Evolutionary conservation across 2,329 filamentous ascomycete genomes (phyloP).

Genomic region (Xylaria sp.): DNA sequence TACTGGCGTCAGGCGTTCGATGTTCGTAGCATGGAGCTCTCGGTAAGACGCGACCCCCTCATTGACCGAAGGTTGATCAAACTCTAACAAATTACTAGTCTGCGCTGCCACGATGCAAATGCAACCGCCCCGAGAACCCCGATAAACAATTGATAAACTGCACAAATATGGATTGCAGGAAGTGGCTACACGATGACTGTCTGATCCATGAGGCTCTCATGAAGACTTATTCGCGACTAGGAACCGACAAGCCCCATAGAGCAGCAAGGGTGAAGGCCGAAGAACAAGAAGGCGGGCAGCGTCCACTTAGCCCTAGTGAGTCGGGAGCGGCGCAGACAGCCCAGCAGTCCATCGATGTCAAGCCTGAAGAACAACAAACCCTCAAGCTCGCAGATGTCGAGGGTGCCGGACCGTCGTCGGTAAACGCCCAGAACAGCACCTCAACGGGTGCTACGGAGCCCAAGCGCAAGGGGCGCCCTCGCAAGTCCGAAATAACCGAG

Average conservation of each 20-base stretch:
- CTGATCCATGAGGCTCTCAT: conserved; percentile 66
- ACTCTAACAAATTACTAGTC: conserved; percentile 54
- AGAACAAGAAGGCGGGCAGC: conserved; percentile 54
- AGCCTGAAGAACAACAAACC: conserved; percentile 54
- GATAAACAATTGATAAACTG: conserved; percentile 70
- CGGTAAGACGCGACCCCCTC: conserved; percentile 57
- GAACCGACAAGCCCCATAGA: conserved; percentile 62
- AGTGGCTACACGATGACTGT: conserved; percentile 73
- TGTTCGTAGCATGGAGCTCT: conserved; percentile 66
- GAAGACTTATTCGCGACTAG: conserved; percentile 62
- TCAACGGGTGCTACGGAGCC: conserved; percentile 49
- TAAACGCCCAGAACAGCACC: conserved; percentile 51
- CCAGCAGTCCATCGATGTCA: conserved; percentile 65
- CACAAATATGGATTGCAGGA: conserved; percentile 63
- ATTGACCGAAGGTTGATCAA: not conserved
- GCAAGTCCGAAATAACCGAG: conserved; percentile 53
- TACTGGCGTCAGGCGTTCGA: conserved; percentile 75
- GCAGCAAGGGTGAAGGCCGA: conserved; percentile 53
- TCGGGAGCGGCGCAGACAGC: conserved; percentile 60
- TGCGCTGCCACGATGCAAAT: conserved; percentile 68
- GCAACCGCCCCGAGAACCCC: conserved; percentile 69
- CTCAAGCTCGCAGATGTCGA: conserved; percentile 53
- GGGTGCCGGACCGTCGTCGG: conserved; percentile 38
- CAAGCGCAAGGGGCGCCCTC: conserved; percentile 52
- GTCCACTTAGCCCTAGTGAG: conserved; percentile 64